Evolutionary conservation across 345 rosid species (phyloP), one percentile per base, ranked within the genome.

Genomic region (Eutrema japonicum): DNA sequence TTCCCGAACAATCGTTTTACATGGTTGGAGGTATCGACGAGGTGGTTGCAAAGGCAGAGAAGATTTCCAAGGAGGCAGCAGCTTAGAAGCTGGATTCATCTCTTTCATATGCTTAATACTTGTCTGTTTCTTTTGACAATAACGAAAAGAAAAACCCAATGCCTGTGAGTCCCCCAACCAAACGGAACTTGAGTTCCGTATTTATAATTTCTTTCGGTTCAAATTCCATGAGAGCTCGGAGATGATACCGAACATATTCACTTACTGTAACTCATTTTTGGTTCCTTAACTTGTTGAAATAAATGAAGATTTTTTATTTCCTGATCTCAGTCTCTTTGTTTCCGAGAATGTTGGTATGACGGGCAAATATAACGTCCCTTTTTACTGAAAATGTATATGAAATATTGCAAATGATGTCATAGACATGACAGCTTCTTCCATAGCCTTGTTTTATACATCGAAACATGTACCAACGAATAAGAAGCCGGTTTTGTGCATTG

Each of bases 1-100:
- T 84, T 30, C 49, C 86, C 2, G 86, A 86, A 57, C 88, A 86
- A 55, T 79, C 88, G 3, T 86, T 86, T 66, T 86, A 86, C 79
- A 86, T 86, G 91, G 88, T 84, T 46, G 88, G 88, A 5, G 86
- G 88, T 18, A 83, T 87, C 9, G 83, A 84, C 2, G 86, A 84
- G 45, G 89, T 82, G 10, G 76, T 86, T 68, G 82, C 87, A 12
- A 86, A 84, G 66, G 82, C 79, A 13, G 79, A 75, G 77, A 79
- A 79, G 64, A 78, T 78, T 42, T 14, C 80, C 0, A 77, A 70
- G 67, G 80, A 77, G 43, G 2, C 81, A 27, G 77, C 80, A 38
- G 80, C 80, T 64, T 77, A 77, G 18, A 9, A 88, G 58, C 38
- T 45, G 8, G 7, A 36, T 46, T 46, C 6, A 1, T 18, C 29